Evolutionary conservation across 1,284 basidiomycete genomes (phyloP).

Genomic region (Vanrija sp.): DNA sequence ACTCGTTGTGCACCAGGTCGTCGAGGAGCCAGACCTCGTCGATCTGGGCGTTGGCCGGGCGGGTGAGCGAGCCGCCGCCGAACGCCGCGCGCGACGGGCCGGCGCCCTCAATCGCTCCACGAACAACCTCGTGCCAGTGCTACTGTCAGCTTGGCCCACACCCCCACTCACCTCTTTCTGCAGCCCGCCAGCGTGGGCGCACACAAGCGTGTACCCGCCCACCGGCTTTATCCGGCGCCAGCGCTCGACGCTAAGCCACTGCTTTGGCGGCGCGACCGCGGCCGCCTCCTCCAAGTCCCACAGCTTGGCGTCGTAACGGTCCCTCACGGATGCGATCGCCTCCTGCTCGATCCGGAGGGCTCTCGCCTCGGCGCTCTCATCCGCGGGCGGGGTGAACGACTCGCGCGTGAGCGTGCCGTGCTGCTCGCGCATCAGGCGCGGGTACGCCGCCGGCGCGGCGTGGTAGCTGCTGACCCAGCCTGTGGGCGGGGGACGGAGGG

Average conservation of each 20-base stretch:
- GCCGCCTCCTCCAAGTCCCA: slow-evolving; percentile 5
- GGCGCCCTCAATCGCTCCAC: slow-evolving; percentile 45
- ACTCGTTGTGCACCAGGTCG: slow-evolving; percentile 69
- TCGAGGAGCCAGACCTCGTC: slow-evolving; percentile 79
- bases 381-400: slow-evolving; percentile 3
- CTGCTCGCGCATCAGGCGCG: slow-evolving; percentile 50
- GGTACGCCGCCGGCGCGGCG: slow-evolving; percentile 64
- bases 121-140: slow-evolving; percentile 62
- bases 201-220: slow-evolving; percentile 12
- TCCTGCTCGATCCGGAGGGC: slow-evolving; percentile 9
- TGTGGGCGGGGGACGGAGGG: slow-evolving; percentile 30
- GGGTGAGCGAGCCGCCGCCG: not conserved
- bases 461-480: slow-evolving; percentile 59
- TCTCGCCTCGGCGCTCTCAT: slow-evolving; percentile 30
- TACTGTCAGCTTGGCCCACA: slow-evolving; percentile 36
- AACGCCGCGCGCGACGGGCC: not conserved
- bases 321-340: not conserved
- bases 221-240: slow-evolving; percentile 6
- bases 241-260: slow-evolving; percentile 9
- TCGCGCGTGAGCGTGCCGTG: slow-evolving; percentile 19
- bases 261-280: slow-evolving; percentile 34
- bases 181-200: slow-evolving; percentile 16
- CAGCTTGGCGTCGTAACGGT: slow-evolving; percentile 5
- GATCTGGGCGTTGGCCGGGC: slow-evolving; percentile 39
- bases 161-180: slow-evolving; percentile 56